Percentiles rank a stretch among this genome's conserved stretches.
Conservation (phyloP, 2,329 filamentous ascomycete species). For the Biscogniauxia sp. region DNA sequence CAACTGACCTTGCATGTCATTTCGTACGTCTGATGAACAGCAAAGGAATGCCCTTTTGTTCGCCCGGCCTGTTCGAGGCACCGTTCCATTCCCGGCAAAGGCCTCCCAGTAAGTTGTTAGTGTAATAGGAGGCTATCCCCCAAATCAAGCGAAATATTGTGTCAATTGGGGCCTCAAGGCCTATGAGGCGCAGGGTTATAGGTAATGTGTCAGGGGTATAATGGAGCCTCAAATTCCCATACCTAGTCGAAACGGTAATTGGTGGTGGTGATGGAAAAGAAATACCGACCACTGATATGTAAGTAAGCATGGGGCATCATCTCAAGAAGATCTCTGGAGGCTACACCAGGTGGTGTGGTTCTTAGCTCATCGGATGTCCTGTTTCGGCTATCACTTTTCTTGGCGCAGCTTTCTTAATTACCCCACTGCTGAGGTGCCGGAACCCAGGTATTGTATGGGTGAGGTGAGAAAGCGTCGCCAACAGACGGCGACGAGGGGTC, state of each 20-base stretch:
- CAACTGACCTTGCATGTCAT: not conserved
- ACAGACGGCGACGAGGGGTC: conserved; percentile 25
- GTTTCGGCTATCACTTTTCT: not conserved
- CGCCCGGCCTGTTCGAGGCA: not conserved
- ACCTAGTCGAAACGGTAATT: no score
- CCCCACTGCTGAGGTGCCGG: conserved; percentile 27
- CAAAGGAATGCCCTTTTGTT: not conserved
- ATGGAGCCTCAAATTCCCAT: not conserved
- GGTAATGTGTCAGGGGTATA: not conserved
- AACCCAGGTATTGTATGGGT: conserved; percentile 28
- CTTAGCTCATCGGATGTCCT: not conserved
- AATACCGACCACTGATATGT: no score
- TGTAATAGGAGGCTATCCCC: not conserved
- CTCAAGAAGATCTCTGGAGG: not conserved
- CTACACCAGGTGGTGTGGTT: not conserved
- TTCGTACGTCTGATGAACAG: not conserved
- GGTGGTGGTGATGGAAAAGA: not conserved
- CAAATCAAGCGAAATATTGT: not conserved
- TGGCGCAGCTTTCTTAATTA: conserved; percentile 18
- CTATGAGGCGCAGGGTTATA: not conserved
- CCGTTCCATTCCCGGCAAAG: not conserved
- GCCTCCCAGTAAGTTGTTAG: no score
- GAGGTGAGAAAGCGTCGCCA: conserved; percentile 23
- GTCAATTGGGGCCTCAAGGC: not conserved
- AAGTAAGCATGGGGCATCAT: not conserved